Evolutionary conservation across 768 basidiomycete species (phyloP).

Genomic region (Imleria badia): DNA sequence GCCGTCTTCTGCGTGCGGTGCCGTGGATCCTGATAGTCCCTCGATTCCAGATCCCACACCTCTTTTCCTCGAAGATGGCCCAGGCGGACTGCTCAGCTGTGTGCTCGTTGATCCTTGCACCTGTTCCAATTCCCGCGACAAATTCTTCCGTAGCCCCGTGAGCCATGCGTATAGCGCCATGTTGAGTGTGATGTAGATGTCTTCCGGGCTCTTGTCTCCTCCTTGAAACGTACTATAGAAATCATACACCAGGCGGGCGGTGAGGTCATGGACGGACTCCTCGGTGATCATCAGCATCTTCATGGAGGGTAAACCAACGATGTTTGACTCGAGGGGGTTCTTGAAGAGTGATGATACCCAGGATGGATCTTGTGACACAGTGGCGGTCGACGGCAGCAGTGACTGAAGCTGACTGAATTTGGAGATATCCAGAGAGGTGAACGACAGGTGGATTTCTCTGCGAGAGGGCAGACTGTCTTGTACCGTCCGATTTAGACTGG

Average conservation of each 20-base stretch:
- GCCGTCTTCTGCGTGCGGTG: slow-evolving; percentile 9
- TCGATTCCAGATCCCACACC: slow-evolving; percentile 17
- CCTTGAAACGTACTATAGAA: slow-evolving; percentile 71
- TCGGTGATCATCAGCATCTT: slow-evolving; percentile 77
- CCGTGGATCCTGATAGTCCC: background rate
- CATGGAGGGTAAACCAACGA: slow-evolving; percentile 82
- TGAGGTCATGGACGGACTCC: slow-evolving; percentile 44
- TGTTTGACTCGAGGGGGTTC: slow-evolving; percentile 65
- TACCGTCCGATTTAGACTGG: slow-evolving; percentile 65
- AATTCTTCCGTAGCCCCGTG: slow-evolving; percentile 70
- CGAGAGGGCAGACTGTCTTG: slow-evolving; percentile 48
- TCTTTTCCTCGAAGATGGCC: slow-evolving; percentile 38
- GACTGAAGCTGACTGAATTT: slow-evolving; percentile 65
- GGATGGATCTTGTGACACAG: slow-evolving; percentile 41
- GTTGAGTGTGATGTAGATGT: slow-evolving; percentile 85
- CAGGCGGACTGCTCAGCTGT: slow-evolving; percentile 35
- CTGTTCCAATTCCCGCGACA: slow-evolving; percentile 77
- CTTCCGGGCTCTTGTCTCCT: slow-evolving; percentile 57
- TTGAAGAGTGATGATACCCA: slow-evolving; percentile 66
- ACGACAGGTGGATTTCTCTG: slow-evolving; percentile 69
- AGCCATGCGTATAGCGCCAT: slow-evolving; percentile 82
- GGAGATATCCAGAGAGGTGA: slow-evolving; percentile 75
- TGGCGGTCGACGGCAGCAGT: slow-evolving; percentile 39
- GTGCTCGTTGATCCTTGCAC: slow-evolving; percentile 58
- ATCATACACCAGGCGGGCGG: slow-evolving; percentile 56